Percentiles rank a stretch among this genome's conserved stretches.
Evolutionary conservation across 257 asterid genomes (phyloP).

Genomic region (Plantago ovata): DNA sequence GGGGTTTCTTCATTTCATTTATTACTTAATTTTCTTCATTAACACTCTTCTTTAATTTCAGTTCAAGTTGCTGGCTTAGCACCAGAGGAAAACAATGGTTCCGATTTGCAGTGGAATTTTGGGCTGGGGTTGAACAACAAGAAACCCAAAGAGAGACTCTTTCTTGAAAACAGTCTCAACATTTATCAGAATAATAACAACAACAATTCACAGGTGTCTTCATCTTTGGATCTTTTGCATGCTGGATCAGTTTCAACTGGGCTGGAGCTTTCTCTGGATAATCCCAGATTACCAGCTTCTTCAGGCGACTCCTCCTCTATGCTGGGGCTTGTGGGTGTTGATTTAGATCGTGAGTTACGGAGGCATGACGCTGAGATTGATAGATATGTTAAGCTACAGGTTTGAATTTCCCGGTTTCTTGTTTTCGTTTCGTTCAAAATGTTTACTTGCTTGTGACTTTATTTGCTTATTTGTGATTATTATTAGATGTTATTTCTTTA

Average conservation of each 20-base stretch:
- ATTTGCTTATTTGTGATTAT: background rate
- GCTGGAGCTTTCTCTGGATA: conserved; percentile 87
- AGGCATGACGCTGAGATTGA: conserved; percentile 88
- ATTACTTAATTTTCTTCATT: background rate
- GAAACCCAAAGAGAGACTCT: conserved; percentile 74
- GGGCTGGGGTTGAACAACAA: conserved; percentile 60
- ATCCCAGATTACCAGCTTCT: conserved; percentile 57
- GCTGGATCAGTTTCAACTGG: conserved; percentile 94
- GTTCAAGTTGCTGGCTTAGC: conserved; percentile 86
- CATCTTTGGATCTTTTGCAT: conserved; percentile 75
- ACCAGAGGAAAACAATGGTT: conserved; percentile 65
- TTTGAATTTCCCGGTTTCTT: conserved; percentile 18
- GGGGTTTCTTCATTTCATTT: background rate
- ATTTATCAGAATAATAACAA: conserved; percentile 20
- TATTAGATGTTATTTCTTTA: conserved; percentile 9
- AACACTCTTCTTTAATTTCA: conserved; percentile 23
- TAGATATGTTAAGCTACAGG: conserved; percentile 87
- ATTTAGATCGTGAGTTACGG: conserved; percentile 69
- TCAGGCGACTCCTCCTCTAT: conserved; percentile 72
- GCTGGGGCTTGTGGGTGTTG: conserved; percentile 68
- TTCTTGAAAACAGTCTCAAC: conserved; percentile 53
- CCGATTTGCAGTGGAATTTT: conserved; percentile 69
- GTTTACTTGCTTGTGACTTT: background rate
- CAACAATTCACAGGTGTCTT: conserved; percentile 73
- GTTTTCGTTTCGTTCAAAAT: background rate